Evolutionary conservation across 2,329 filamentous ascomycete species (phyloP).

Genomic region (Ascochyta lentis): DNA sequence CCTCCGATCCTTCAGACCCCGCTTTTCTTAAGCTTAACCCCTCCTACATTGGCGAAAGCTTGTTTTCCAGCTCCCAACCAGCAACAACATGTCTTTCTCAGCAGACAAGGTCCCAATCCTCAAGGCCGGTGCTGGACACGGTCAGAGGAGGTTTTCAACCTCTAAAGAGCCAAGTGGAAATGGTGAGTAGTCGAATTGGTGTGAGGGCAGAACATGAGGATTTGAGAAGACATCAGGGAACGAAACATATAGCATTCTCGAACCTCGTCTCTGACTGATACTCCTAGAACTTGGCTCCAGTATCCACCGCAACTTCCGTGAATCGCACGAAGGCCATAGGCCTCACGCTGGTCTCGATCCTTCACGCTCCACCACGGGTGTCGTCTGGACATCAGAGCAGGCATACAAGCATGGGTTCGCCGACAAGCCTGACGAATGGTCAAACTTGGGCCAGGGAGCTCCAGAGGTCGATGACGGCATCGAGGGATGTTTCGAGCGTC

Average conservation of each 20-base stretch:
- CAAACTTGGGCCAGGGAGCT: slow-evolving; percentile 92
- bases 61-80: neutral
- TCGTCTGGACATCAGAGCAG: slow-evolving; percentile 90
- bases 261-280: neutral
- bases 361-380: slow-evolving; percentile 86
- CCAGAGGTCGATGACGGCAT: slow-evolving; percentile 95
- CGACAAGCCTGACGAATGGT: slow-evolving; percentile 83
- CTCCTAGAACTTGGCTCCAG: slow-evolving; percentile 14
- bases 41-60: slow-evolving; percentile 16
- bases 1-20: neutral
- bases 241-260: neutral
- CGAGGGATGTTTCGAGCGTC: slow-evolving; percentile 83
- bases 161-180: slow-evolving; percentile 47
- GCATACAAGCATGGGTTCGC: slow-evolving; percentile 87
- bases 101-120: slow-evolving; percentile 42
- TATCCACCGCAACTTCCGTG: slow-evolving; percentile 78
- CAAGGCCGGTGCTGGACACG: slow-evolving; percentile 33
- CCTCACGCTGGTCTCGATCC: slow-evolving; percentile 91
- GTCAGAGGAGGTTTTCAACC: slow-evolving; percentile 44
- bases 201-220: neutral
- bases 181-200: slow-evolving; percentile 34
- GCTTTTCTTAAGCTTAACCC: slow-evolving; percentile 12
- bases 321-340: slow-evolving; percentile 87
- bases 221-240: neutral
- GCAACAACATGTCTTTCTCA: slow-evolving; percentile 46